Conservation (phyloP, 768 basidiomycete species). For the Termitomyces sp. region DNA sequence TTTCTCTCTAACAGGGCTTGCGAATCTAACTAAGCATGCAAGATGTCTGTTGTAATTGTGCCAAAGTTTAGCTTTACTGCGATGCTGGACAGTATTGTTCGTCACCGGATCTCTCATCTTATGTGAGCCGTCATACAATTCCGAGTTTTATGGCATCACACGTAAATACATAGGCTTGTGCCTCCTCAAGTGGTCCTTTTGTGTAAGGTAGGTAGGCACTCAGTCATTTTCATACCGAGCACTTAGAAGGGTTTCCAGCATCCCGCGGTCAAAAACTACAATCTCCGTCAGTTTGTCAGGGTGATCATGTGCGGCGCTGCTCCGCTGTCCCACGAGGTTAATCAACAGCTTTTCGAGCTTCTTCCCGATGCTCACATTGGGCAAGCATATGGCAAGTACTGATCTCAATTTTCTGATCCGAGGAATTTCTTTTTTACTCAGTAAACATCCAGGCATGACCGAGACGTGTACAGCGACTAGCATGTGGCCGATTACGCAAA, state of each 20-base stretch:
- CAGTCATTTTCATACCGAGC: neutral
- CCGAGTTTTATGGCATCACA: neutral
- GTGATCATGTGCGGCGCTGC: slow-evolving; percentile 53
- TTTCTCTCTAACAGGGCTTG: neutral
- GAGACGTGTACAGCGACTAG: slow-evolving; percentile 51
- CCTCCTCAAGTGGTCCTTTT: slow-evolving; percentile 53
- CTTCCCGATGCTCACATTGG: slow-evolving; percentile 51
- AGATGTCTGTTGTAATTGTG: slow-evolving; percentile 53
- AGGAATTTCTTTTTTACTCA: neutral
- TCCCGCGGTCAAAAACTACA: slow-evolving; percentile 43
- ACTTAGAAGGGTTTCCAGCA: slow-evolving; percentile 28
- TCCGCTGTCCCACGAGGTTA: slow-evolving; percentile 50
- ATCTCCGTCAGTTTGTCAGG: slow-evolving; percentile 36
- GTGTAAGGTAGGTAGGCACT: slow-evolving; percentile 48
- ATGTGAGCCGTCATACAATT: slow-evolving; percentile 22
- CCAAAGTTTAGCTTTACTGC: slow-evolving; percentile 57
- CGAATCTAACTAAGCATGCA: neutral
- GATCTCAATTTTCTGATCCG: neutral
- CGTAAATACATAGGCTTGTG: slow-evolving; percentile 33
- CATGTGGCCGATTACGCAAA: slow-evolving; percentile 41
- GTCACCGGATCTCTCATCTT: slow-evolving; percentile 52
- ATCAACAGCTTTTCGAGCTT: slow-evolving; percentile 38
- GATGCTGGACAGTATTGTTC: slow-evolving; percentile 57
- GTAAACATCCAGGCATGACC: slow-evolving; percentile 47
- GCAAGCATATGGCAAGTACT: slow-evolving; percentile 45